Evolutionary conservation across 345 rosid species (phyloP).

Genomic region (Citrus maxima): DNA sequence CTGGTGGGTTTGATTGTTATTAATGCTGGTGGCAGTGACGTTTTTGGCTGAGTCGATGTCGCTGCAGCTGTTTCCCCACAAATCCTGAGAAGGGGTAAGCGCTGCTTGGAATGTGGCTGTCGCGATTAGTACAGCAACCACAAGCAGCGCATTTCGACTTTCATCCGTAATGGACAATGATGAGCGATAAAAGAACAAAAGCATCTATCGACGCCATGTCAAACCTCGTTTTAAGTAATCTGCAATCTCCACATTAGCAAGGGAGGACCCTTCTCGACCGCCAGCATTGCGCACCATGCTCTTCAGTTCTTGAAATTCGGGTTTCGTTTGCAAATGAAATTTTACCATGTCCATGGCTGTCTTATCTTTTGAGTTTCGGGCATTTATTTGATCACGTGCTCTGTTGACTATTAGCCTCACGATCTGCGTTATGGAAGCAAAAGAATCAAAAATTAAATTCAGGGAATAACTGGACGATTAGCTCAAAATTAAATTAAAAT

Average conservation of each 20-base stretch:
- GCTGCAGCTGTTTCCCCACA: neutral
- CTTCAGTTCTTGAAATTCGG: constrained; percentile 4
- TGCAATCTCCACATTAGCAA: neutral
- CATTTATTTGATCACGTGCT: constrained; percentile 11
- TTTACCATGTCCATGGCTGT: constrained; percentile 23
- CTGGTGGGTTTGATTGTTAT: too few relatives aligned
- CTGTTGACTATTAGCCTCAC: constrained; percentile 12
- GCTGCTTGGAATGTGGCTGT: constrained; percentile 31
- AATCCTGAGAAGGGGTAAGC: constrained; percentile 27
- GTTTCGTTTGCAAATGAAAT: neutral
- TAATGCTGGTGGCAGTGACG: too few relatives aligned
- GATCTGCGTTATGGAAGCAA: neutral
- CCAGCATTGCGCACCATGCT: neutral
- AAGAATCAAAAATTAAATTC: neutral
- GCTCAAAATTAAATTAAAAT: too few relatives aligned
- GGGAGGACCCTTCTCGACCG: neutral
- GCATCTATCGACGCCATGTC: neutral
- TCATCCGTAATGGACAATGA: constrained; percentile 12
- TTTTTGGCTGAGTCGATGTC: too few relatives aligned
- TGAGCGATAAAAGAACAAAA: neutral
- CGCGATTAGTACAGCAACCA: constrained; percentile 25
- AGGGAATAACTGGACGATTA: too few relatives aligned
- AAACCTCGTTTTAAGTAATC: neutral
- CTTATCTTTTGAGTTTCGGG: constrained; percentile 7
- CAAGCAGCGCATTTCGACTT: constrained; percentile 21